Conservation (phyloP, 345 rosid genomes). For the Melastoma malabathricum region DNA sequence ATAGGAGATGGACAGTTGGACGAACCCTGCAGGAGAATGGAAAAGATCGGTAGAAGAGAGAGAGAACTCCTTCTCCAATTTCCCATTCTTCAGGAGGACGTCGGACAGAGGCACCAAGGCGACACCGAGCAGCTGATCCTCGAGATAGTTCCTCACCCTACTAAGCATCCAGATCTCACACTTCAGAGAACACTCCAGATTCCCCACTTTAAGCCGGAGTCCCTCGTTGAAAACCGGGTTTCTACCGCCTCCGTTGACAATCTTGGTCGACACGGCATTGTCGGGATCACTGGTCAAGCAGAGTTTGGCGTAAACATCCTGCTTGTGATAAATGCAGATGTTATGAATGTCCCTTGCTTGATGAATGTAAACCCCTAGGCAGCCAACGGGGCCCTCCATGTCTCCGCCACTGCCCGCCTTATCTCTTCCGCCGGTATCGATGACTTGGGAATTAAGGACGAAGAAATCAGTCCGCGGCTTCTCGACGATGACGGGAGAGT, state of each 20-base stretch:
- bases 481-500: constrained; percentile 38
- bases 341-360: constrained; percentile 97
- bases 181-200: constrained; percentile 61
- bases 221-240: constrained; percentile 84
- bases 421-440: constrained; percentile 25
- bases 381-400: constrained; percentile 37
- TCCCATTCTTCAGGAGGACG: constrained; percentile 55
- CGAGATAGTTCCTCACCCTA: constrained; percentile 92
- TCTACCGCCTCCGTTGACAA: constrained; percentile 96
- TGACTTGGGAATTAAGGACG: constrained; percentile 24
- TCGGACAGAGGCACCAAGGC: constrained; percentile 88
- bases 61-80: constrained; percentile 79
- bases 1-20: constrained; percentile 69
- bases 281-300: constrained; percentile 83
- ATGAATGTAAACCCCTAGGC: constrained; percentile 62
- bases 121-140: constrained; percentile 89
- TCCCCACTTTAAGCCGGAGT: constrained; percentile 50
- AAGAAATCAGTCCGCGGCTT: constrained; percentile 34
- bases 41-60: constrained; percentile 91
- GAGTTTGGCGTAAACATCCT: constrained; percentile 96
- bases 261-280: constrained; percentile 63
- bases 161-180: constrained; percentile 98
- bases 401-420: constrained; percentile 15
- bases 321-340: constrained; percentile 99
- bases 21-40: constrained; percentile 95